Percentiles rank a stretch among this genome's conserved stretches.
These are phyloP conservation scores for Colletotrichum musicola DNA, from an alignment of 2,329 filamentous ascomycete genomes.

Conservation along the genomic window DNA sequence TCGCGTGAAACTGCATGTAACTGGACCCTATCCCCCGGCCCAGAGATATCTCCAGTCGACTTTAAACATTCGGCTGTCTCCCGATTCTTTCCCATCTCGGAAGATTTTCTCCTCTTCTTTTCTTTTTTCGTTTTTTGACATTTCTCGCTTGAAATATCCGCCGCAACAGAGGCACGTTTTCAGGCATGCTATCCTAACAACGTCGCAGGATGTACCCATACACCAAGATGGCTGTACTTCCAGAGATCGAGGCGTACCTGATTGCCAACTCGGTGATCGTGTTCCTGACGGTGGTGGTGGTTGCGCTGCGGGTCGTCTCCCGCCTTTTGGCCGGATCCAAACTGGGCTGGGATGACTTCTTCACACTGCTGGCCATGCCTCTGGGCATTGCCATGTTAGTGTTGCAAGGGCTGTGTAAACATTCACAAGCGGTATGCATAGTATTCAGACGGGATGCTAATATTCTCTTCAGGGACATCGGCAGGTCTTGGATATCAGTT, in stretches of 20 bases:
- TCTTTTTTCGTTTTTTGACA: not conserved
- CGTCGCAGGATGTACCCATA: slow-evolving; percentile 4
- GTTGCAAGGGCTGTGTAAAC: slow-evolving; percentile 49
- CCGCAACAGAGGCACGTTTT: not conserved
- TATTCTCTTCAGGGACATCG: slow-evolving; percentile 37
- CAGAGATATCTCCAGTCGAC: slow-evolving; percentile 11
- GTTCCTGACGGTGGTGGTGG: slow-evolving; percentile 42
- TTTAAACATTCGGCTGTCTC: slow-evolving; percentile 5
- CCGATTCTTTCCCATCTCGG: slow-evolving; percentile 1
- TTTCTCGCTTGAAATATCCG: not conserved
- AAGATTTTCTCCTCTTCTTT: slow-evolving; percentile 3
- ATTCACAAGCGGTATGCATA: too few relatives aligned
- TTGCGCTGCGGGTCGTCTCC: slow-evolving; percentile 45
- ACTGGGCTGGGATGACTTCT: slow-evolving; percentile 54
- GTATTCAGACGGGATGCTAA: not conserved
- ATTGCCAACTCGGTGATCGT: slow-evolving; percentile 42
- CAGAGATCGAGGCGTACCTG: slow-evolving; percentile 43
- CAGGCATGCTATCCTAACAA: slow-evolving; percentile 4
- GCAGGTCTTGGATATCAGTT: slow-evolving; percentile 44
- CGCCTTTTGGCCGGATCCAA: slow-evolving; percentile 44
- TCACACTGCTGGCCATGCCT: slow-evolving; percentile 51
- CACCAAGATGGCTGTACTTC: slow-evolving; percentile 13
- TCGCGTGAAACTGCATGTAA: slow-evolving; percentile 14
- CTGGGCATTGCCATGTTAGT: slow-evolving; percentile 46
- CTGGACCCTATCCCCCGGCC: slow-evolving; percentile 8